These are phyloP conservation scores for Colletotrichum nymphaeae DNA, from an alignment of 2,329 filamentous ascomycete species.

Conservation along the genomic window DNA sequence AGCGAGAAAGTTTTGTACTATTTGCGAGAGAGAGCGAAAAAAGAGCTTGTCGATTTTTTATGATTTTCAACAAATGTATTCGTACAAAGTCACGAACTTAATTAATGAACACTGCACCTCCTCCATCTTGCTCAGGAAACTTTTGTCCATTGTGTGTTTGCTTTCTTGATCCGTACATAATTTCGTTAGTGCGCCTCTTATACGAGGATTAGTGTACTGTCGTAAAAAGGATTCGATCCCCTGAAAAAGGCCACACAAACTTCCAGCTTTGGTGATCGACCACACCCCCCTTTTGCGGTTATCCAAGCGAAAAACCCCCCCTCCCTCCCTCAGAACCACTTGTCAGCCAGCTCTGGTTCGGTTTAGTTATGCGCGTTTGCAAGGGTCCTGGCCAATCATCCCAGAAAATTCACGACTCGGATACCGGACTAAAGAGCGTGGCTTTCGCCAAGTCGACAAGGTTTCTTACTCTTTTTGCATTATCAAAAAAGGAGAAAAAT, in stretches of 20 bases:
- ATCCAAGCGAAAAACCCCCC: too few species aligned
- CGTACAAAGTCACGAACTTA: not conserved
- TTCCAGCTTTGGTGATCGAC: slow-evolving; percentile 2
- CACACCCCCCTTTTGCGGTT: too few species aligned
- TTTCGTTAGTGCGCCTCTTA: not conserved
- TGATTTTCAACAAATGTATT: not conserved
- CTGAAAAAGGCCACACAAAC: not conserved
- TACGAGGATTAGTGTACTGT: not conserved
- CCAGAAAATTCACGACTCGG: not conserved
- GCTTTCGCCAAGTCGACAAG: not conserved
- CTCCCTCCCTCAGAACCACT: not conserved
- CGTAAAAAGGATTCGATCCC: not conserved
- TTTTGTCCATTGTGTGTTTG: too few species aligned
- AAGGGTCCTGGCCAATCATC: not conserved
- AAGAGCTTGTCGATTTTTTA: too few species aligned
- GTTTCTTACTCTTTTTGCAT: not conserved
- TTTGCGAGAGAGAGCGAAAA: too few species aligned
- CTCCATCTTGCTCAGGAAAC: not conserved
- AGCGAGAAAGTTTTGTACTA: too few species aligned
- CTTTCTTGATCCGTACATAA: not conserved
- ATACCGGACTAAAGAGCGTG: not conserved
- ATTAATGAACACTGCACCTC: not conserved
- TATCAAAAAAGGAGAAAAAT: not conserved
- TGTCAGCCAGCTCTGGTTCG: not conserved
- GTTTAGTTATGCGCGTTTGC: not conserved